Evolutionary conservation across 352 stramenopile genomes (phyloP).

Genomic region (Phytophthora idaei): DNA sequence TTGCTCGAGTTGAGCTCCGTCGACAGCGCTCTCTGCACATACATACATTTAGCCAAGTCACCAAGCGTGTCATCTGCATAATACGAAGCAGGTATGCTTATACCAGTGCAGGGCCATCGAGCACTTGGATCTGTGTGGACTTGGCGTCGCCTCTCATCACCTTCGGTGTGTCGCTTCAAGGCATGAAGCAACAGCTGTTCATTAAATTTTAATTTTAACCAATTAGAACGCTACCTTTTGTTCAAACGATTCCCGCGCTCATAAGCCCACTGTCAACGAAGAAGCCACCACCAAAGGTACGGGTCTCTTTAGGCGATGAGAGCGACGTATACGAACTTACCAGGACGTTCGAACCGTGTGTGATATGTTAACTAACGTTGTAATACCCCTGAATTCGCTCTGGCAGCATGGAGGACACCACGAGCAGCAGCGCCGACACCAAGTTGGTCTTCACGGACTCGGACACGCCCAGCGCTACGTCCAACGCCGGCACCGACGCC

Average conservation of each 20-base stretch:
- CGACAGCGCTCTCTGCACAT: constrained; percentile 41
- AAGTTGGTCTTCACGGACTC: constrained; percentile 41
- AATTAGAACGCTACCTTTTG: constrained; percentile 8
- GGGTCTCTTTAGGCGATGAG: neutral
- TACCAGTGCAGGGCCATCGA: constrained; percentile 50
- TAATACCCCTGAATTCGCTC: neutral
- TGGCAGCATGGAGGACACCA: constrained; percentile 41
- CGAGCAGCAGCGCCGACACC: constrained; percentile 27
- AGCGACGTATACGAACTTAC: neutral
- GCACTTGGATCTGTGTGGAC: constrained; percentile 41
- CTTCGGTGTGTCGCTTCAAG: constrained; percentile 30
- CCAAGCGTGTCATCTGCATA: neutral
- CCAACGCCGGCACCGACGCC: constrained; percentile 18
- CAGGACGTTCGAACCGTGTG: neutral
- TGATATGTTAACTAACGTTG: neutral
- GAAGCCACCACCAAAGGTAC: constrained; percentile 24
- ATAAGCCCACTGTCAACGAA: constrained; percentile 17
- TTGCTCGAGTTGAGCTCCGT: constrained; percentile 83
- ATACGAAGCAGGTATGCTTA: neutral
- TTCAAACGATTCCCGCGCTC: constrained; percentile 34
- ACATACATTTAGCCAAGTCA: neutral
- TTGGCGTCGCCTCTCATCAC: constrained; percentile 28
- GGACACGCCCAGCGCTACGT: constrained; percentile 24
- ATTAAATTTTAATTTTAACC: constrained; percentile 11
- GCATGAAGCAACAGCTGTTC: constrained; percentile 2